Evolutionary conservation across 345 rosid genomes (phyloP).

Genomic region (Citrus glauca): DNA sequence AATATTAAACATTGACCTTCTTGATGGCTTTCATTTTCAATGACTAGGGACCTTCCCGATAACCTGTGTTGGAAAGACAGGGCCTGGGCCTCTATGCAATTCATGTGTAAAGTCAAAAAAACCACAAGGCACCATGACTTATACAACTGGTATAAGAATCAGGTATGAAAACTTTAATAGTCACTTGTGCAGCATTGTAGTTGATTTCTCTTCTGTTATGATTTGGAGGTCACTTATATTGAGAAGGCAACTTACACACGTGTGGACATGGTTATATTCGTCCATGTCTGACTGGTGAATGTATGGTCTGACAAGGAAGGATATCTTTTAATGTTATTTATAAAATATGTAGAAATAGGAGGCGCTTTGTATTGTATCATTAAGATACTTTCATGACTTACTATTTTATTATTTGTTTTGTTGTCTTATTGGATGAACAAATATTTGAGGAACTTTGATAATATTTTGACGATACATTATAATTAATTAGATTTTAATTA

Average conservation of each 20-base stretch:
- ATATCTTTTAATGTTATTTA: neutral
- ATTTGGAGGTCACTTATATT: neutral
- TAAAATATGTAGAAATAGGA: neutral
- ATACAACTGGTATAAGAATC: slow-evolving; percentile 26
- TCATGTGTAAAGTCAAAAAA: slow-evolving; percentile 56
- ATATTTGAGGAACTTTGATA: neutral
- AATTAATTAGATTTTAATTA: neutral
- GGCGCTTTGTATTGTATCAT: neutral
- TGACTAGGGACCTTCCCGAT: slow-evolving; percentile 59
- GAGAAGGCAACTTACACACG: neutral
- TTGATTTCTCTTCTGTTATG: slow-evolving; percentile 9
- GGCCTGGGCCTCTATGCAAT: slow-evolving; percentile 79
- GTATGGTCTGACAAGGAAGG: neutral
- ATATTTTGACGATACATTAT: neutral
- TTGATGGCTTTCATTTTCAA: slow-evolving; percentile 16
- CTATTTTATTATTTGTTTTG: neutral
- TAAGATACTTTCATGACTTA: neutral
- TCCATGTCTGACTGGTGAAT: neutral
- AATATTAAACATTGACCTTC: neutral
- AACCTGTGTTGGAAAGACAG: slow-evolving; percentile 60
- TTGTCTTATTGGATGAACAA: neutral
- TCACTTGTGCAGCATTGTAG: neutral
- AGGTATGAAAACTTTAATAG: slow-evolving; percentile 33
- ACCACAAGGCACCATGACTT: slow-evolving; percentile 30
- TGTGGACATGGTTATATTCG: neutral